Percentiles rank a stretch among this genome's conserved stretches.
Evolutionary conservation across 2,329 filamentous ascomycete genomes (phyloP).

Genomic region (Pyrenophora seminiperda): DNA sequence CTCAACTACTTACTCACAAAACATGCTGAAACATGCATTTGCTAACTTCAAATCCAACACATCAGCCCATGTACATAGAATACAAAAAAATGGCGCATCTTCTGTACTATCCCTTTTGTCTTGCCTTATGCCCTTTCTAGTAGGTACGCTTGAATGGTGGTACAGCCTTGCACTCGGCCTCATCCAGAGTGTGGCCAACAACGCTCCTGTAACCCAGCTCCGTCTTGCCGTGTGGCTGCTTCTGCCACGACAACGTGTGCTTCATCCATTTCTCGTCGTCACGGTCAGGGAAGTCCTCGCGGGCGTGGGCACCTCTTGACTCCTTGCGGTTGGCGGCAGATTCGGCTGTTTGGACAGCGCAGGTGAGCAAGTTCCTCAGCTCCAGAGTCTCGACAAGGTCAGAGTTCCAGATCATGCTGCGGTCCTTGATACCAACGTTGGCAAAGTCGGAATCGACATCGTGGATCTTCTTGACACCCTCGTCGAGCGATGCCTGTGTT

Average conservation of each 20-base stretch:
- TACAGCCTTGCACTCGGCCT: slow-evolving; percentile 93
- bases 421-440: slow-evolving; percentile 93
- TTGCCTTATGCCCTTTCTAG: slow-evolving; percentile 55
- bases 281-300: slow-evolving; percentile 94
- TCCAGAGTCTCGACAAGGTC: slow-evolving; percentile 96
- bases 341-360: slow-evolving; percentile 92
- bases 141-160: slow-evolving; percentile 96
- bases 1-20: slow-evolving; percentile 1
- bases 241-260: slow-evolving; percentile 97
- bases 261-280: slow-evolving; percentile 99
- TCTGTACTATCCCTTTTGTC: slow-evolving; percentile 4
- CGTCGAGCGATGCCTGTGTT: slow-evolving; percentile 89
- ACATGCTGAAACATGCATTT: slow-evolving; percentile 18
- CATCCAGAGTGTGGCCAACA: slow-evolving; percentile 81
- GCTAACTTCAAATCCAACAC: slow-evolving; percentile 17
- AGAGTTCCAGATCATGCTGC: slow-evolving; percentile 99
- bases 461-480: slow-evolving; percentile 86
- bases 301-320: slow-evolving; percentile 93
- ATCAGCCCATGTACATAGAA: slow-evolving; percentile 46
- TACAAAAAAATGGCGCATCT: slow-evolving; percentile 29
- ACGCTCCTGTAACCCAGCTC: slow-evolving; percentile 87
- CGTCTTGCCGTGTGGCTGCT: slow-evolving; percentile 83
- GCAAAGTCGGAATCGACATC: slow-evolving; percentile 80
- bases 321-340: slow-evolving; percentile 94
- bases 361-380: slow-evolving; percentile 92